Evolutionary conservation across 345 rosid species (phyloP).

Genomic region (Hibiscus tridactylites): DNA sequence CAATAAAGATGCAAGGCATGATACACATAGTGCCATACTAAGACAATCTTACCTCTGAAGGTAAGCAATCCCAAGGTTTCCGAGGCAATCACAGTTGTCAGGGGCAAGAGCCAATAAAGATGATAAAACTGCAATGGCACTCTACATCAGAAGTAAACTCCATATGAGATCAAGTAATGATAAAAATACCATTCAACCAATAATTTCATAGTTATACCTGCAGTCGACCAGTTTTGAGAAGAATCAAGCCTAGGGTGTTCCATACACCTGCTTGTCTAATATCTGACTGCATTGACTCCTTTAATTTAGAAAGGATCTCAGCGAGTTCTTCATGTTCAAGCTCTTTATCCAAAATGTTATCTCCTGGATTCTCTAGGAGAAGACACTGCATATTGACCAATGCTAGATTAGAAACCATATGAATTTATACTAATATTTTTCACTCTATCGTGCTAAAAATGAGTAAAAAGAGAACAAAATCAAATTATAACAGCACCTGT

Average conservation of each 20-base stretch:
- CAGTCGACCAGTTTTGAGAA: constrained; percentile 76
- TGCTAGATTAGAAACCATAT: constrained; percentile 9
- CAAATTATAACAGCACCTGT: constrained; percentile 45
- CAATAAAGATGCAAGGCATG: too few species aligned
- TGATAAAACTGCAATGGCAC: constrained; percentile 71
- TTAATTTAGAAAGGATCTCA: constrained; percentile 61
- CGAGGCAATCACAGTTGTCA: constrained; percentile 76
- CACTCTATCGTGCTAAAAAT: background rate
- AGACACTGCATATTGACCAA: constrained; percentile 48
- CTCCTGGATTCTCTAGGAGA: constrained; percentile 62
- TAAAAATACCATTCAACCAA: constrained; percentile 11
- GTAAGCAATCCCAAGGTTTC: constrained; percentile 83
- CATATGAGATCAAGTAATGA: constrained; percentile 12
- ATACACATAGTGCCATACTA: background rate
- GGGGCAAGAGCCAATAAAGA: constrained; percentile 56
- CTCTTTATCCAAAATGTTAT: constrained; percentile 59
- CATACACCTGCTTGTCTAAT: constrained; percentile 72
- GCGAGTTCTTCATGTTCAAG: constrained; percentile 71
- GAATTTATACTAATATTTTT: background rate
- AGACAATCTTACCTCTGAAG: constrained; percentile 56
- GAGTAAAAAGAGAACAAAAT: background rate
- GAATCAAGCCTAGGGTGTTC: constrained; percentile 82
- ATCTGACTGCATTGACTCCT: constrained; percentile 66
- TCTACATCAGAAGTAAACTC: constrained; percentile 31
- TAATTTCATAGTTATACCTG: constrained; percentile 43